phyloP scores from a whole-genome alignment of 257 asterid species.

The Solanum clarkiae region DNA sequence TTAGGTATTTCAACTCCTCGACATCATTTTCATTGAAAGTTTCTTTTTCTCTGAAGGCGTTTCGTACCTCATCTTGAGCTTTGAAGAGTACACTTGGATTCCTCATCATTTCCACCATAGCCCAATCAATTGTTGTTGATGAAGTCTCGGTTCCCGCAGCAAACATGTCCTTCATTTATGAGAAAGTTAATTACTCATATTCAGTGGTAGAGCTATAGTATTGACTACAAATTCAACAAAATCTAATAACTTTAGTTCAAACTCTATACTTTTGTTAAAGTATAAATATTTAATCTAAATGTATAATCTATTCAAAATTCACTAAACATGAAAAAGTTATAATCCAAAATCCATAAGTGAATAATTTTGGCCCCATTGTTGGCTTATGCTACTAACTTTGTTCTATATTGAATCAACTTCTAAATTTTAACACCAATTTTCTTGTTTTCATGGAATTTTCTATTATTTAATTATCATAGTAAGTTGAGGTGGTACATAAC shows the following conservation, averaged over 20 bases:
- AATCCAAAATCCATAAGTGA: background rate
- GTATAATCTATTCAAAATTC: too few relatives aligned
- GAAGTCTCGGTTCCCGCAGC: slow-evolving; percentile 5
- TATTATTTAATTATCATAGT: too few relatives aligned
- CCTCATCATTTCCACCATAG: slow-evolving; percentile 1
- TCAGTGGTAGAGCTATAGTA: background rate
- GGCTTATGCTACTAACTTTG: too few relatives aligned
- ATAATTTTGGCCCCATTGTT: too few relatives aligned
- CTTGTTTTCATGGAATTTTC: too few relatives aligned
- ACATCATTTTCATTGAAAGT: background rate
- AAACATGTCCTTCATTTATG: background rate
- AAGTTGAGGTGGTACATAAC: too few relatives aligned
- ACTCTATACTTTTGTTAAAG: accelerated
- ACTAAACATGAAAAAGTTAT: too few relatives aligned
- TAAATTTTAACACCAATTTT: too few relatives aligned
- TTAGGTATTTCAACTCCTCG: background rate
- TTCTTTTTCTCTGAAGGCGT: background rate
- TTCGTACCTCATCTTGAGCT: slow-evolving; percentile 4
- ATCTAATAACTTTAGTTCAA: background rate
- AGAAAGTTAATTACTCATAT: background rate
- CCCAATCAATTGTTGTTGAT: background rate
- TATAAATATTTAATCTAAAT: too few relatives aligned
- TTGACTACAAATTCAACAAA: background rate
- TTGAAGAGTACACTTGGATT: background rate
- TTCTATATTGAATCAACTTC: too few relatives aligned